These are phyloP conservation scores for Trichoderma brevicompactum DNA, from an alignment of 2,329 filamentous ascomycete species.

Conservation along the genomic window DNA sequence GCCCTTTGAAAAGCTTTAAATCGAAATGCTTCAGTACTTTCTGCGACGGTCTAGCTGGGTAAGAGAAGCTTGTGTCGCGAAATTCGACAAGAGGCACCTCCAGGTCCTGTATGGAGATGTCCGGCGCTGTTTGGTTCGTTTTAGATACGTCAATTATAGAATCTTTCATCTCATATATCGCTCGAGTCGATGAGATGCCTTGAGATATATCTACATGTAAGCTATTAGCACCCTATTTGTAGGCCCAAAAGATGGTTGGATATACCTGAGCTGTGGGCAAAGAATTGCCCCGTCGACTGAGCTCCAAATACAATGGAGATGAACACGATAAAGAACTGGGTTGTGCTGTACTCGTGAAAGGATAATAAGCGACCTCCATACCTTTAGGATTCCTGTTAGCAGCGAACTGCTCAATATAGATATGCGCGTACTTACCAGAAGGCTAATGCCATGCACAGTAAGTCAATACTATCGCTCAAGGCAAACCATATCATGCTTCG, in stretches of 20 bases:
- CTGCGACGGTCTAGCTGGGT: conserved; percentile 50
- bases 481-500: conserved; percentile 16
- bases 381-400: not conserved
- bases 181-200: not conserved
- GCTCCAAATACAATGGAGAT: conserved; percentile 45
- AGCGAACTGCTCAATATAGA: not conserved
- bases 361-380: not conserved
- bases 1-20: conserved; percentile 43
- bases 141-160: not conserved
- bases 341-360: conserved; percentile 43
- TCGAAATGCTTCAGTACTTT: conserved; percentile 47
- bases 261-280: conserved; percentile 13
- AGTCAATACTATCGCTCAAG: conserved; percentile 12
- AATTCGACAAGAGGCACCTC: conserved; percentile 6
- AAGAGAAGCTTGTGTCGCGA: conserved; percentile 42
- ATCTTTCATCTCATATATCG: not conserved
- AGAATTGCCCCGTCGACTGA: conserved; percentile 35
- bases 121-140: not conserved
- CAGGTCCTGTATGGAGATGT: not conserved
- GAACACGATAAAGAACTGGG: conserved; percentile 49
- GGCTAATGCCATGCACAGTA: conserved; percentile 22
- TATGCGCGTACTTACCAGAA: conserved; percentile 33
- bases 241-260: too few relatives aligned
- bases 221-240: not conserved
- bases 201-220: not conserved